phyloP scores from a whole-genome alignment of 129 eudicot genomes.

The Flaveria robusta region DNA sequence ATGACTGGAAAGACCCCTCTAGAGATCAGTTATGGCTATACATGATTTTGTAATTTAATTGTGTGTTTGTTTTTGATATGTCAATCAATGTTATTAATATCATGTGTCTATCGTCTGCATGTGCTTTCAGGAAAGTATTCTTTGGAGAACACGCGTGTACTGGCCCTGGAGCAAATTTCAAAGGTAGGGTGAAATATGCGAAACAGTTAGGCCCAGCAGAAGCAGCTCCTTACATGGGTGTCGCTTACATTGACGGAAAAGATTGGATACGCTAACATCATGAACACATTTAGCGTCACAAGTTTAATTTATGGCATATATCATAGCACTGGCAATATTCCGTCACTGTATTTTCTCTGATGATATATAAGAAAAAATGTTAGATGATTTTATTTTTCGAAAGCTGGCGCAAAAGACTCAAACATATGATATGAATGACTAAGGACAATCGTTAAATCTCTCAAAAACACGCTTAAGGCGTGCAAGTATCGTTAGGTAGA shows the following conservation, averaged over 20 bases:
- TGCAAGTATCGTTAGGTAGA: slow-evolving; percentile 15
- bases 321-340: background rate
- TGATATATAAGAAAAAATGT: background rate
- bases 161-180: slow-evolving; percentile 69
- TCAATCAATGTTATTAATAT: background rate
- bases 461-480: slow-evolving; percentile 14
- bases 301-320: background rate
- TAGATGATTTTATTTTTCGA: background rate
- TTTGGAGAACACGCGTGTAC: slow-evolving; percentile 69
- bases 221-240: slow-evolving; percentile 53
- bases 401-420: background rate
- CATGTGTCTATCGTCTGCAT: background rate
- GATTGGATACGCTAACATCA: slow-evolving; percentile 51
- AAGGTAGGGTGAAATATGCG: slow-evolving; percentile 54
- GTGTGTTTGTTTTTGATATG: background rate
- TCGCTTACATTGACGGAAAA: slow-evolving; percentile 61
- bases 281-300: background rate
- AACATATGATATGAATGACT: slow-evolving; percentile 4
- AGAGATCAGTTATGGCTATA: slow-evolving; percentile 54
- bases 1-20: slow-evolving; percentile 74
- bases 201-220: slow-evolving; percentile 57
- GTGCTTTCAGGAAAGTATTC: slow-evolving; percentile 55
- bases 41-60: background rate
- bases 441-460: background rate
- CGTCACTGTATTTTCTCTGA: background rate